Evolutionary conservation across 805 yeast species (phyloP).

Genomic region (Komagataella mondaviorum): DNA sequence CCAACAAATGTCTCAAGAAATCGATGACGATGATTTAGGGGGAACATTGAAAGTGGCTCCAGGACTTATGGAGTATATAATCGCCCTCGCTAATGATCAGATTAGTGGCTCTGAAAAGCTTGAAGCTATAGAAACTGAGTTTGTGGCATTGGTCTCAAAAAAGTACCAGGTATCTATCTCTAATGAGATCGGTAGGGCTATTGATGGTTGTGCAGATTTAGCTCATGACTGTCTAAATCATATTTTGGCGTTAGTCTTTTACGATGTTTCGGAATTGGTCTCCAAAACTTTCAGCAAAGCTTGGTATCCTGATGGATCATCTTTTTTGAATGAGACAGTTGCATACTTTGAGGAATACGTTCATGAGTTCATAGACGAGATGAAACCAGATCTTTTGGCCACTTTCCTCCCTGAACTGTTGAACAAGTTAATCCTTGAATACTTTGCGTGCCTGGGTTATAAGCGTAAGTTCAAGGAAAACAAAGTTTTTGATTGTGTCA

Average conservation of each 20-base stretch:
- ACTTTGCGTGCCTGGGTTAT: slow-evolving; percentile 31
- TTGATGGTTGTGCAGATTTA: slow-evolving; percentile 68
- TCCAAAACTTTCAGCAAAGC: slow-evolving; percentile 46
- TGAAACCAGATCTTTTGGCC: slow-evolving; percentile 41
- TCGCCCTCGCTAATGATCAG: slow-evolving; percentile 80
- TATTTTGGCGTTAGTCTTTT: slow-evolving; percentile 47
- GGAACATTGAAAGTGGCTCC: slow-evolving; percentile 30
- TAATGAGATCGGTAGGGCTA: slow-evolving; percentile 42
- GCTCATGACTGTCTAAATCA: slow-evolving; percentile 51
- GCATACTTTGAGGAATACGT: slow-evolving; percentile 70
- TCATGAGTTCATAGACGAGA: slow-evolving; percentile 41
- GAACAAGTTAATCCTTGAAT: slow-evolving; percentile 24
- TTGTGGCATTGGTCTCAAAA: slow-evolving; percentile 52
- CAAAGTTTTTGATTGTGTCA: slow-evolving; percentile 31
- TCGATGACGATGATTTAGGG: slow-evolving; percentile 16
- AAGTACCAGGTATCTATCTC: slow-evolving; percentile 48
- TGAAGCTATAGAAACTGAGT: slow-evolving; percentile 56
- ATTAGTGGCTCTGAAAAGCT: slow-evolving; percentile 55
- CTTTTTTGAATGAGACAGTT: slow-evolving; percentile 44
- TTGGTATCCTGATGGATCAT: slow-evolving; percentile 53
- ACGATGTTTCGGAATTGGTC: slow-evolving; percentile 55
- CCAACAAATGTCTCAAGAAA: slow-evolving; percentile 4
- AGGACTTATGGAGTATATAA: slow-evolving; percentile 68
- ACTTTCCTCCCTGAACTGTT: slow-evolving; percentile 37
- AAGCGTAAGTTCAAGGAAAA: slow-evolving; percentile 15